These are phyloP conservation scores for Pseudevernia furfuracea DNA, from an alignment of 495 filamentous ascomycete species.

Conservation along the genomic window DNA sequence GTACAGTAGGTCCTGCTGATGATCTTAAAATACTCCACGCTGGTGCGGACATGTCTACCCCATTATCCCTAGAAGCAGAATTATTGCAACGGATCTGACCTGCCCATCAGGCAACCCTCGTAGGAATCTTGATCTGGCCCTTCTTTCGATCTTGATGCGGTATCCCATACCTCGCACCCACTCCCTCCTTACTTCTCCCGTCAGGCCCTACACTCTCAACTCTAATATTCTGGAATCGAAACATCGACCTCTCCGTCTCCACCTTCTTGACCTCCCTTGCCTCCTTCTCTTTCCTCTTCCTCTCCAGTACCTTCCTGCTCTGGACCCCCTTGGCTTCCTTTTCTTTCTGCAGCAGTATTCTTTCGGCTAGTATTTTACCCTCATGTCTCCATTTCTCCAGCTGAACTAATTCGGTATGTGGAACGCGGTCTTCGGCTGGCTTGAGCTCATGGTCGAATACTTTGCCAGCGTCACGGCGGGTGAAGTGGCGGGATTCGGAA, in stretches of 20 bases:
- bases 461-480: slow-evolving; percentile 77
- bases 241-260: slow-evolving; percentile 64
- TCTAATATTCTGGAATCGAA: slow-evolving; percentile 63
- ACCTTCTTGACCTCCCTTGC: slow-evolving; percentile 38
- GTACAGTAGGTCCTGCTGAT: background rate
- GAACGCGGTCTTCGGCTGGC: slow-evolving; percentile 77
- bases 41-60: background rate
- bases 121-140: slow-evolving; percentile 66
- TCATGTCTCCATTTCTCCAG: slow-evolving; percentile 29
- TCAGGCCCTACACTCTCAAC: slow-evolving; percentile 52
- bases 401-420: slow-evolving; percentile 74
- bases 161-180: slow-evolving; percentile 62
- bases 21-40: background rate
- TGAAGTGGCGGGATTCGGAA: slow-evolving; percentile 85
- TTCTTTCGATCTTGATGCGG: slow-evolving; percentile 64
- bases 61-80: background rate
- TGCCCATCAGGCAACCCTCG: slow-evolving; percentile 42
- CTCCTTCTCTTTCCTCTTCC: slow-evolving; percentile 34
- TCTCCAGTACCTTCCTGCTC: slow-evolving; percentile 33
- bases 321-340: slow-evolving; percentile 40
- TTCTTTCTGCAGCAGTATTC: slow-evolving; percentile 35
- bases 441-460: slow-evolving; percentile 69
- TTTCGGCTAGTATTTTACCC: slow-evolving; percentile 32
- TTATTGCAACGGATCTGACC: background rate
- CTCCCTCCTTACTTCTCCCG: slow-evolving; percentile 48